These are phyloP conservation scores for Gossypium gossypioides DNA, from an alignment of 441 rosid species.

Conservation along the genomic window DNA sequence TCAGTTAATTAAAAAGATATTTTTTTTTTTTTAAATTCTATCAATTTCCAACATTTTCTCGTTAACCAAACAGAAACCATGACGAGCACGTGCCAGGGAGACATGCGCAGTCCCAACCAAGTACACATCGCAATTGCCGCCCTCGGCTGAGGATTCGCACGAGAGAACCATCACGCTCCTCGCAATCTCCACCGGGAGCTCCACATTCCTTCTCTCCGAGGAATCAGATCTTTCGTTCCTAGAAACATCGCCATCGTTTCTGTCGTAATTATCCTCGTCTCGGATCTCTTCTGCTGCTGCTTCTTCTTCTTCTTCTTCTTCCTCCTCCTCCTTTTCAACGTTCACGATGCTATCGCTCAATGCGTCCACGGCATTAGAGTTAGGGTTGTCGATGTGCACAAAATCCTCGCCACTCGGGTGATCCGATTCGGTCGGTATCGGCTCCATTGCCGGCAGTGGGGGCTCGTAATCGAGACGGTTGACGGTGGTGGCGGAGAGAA, in stretches of 20 bases:
- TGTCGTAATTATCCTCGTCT: background rate
- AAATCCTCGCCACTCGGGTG: constrained; percentile 50
- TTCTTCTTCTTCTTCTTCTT: constrained; percentile 17
- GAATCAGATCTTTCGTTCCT: constrained; percentile 20
- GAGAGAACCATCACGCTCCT: constrained; percentile 54
- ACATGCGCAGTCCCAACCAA: constrained; percentile 94
- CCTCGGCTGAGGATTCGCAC: constrained; percentile 56
- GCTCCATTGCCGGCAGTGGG: constrained; percentile 31
- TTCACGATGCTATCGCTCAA: constrained; percentile 81
- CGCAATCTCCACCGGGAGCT: constrained; percentile 60
- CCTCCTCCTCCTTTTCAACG: constrained; percentile 35
- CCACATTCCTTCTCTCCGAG: constrained; percentile 26
- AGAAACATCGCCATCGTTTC: constrained; percentile 18
- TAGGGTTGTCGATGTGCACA: constrained; percentile 67
- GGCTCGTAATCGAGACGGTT: background rate
- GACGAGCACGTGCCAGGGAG: constrained; percentile 48
- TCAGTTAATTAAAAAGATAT: background rate
- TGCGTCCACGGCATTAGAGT: constrained; percentile 26
- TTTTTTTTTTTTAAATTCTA: background rate
- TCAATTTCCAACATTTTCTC: constrained; percentile 5
- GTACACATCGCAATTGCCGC: constrained; percentile 75
- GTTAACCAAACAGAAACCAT: constrained; percentile 20
- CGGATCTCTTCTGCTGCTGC: background rate
- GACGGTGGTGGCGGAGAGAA: constrained; percentile 17
- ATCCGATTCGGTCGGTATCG: constrained; percentile 28